A percentile compares a stretch with the other conserved stretches of the same genome.
phyloP scores from a whole-genome alignment of 495 filamentous ascomycete genomes.

The Neurospora intermedia region DNA sequence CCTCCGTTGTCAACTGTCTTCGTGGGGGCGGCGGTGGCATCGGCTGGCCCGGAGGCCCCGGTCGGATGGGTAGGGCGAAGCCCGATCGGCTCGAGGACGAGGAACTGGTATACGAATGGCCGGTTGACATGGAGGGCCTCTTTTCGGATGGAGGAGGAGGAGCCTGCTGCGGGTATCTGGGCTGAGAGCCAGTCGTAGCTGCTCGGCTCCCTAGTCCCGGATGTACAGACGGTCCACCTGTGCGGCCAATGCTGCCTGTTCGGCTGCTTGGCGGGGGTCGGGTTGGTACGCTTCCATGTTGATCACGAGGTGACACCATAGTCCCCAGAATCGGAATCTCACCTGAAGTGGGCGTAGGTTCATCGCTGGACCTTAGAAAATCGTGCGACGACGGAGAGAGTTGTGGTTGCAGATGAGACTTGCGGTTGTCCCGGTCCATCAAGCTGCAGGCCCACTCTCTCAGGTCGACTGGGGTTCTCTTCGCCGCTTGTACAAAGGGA shows the following conservation, averaged over 20 bases:
- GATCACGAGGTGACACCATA: slow-evolving; percentile 29
- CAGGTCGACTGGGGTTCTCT: slow-evolving; percentile 84
- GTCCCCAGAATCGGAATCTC: slow-evolving; percentile 54
- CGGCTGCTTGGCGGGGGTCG: slow-evolving; percentile 35
- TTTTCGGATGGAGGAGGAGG: slow-evolving; percentile 13
- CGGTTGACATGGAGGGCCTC: neutral
- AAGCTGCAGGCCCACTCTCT: slow-evolving; percentile 82
- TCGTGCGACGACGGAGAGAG: slow-evolving; percentile 48
- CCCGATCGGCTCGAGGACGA: slow-evolving; percentile 1
- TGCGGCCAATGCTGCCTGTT: slow-evolving; percentile 29
- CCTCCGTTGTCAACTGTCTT: slow-evolving; percentile 24
- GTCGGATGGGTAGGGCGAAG: slow-evolving; percentile 40
- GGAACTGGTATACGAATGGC: neutral
- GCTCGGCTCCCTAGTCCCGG: slow-evolving; percentile 40
- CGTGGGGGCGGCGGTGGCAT: slow-evolving; percentile 35
- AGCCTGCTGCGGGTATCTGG: slow-evolving; percentile 21
- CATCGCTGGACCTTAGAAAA: slow-evolving; percentile 43
- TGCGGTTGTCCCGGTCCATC: slow-evolving; percentile 85
- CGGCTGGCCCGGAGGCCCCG: slow-evolving; percentile 31
- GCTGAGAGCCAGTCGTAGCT: slow-evolving; percentile 33
- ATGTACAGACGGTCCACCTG: slow-evolving; percentile 35
- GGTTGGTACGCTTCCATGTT: slow-evolving; percentile 25
- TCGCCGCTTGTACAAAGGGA: slow-evolving; percentile 86
- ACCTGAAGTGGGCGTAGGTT: slow-evolving; percentile 50
- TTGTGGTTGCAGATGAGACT: slow-evolving; percentile 73